Conservation (phyloP, 495 filamentous ascomycete genomes). For the Daldinia bambusicola region DNA sequence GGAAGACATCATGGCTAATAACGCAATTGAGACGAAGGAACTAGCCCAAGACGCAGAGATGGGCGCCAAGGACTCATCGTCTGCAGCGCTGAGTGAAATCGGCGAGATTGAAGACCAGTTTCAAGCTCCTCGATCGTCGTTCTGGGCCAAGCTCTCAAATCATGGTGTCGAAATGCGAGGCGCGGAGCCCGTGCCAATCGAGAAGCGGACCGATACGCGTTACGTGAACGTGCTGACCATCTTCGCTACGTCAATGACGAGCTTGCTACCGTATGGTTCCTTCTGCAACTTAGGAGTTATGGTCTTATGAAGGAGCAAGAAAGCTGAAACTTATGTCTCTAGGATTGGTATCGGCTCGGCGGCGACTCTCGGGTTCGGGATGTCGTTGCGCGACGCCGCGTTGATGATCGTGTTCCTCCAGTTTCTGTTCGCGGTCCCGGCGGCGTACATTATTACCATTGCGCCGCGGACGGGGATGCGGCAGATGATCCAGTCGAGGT, state of each 20-base stretch:
- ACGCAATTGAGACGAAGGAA: conserved; percentile 14
- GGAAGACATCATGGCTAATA: conserved; percentile 18
- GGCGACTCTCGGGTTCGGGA: conserved; percentile 57
- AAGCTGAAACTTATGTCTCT: neutral
- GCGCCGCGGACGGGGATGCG: conserved; percentile 63
- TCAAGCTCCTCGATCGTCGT: conserved; percentile 29
- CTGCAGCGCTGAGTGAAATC: conserved; percentile 20
- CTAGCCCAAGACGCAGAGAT: conserved; percentile 29
- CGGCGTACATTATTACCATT: conserved; percentile 64
- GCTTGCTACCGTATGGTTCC: conserved; percentile 55
- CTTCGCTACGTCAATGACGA: conserved; percentile 57
- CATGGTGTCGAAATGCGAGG: conserved; percentile 60
- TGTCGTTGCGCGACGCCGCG: conserved; percentile 64
- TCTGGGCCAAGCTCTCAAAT: conserved; percentile 38
- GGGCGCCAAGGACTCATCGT: conserved; percentile 25
- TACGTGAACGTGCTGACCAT: conserved; percentile 64
- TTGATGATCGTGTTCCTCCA: conserved; percentile 68
- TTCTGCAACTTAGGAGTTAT: neutral
- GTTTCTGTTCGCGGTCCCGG: conserved; percentile 60
- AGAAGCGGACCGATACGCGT: conserved; percentile 60
- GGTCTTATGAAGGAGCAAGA: neutral
- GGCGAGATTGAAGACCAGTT: conserved; percentile 38
- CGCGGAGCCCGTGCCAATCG: conserved; percentile 63
- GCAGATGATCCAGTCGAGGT: conserved; percentile 66
- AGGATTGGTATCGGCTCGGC: conserved; percentile 47